A percentile compares a stretch with the other conserved stretches of the same genome.
phyloP scores from a whole-genome alignment of 371 early-diverging fungal genomes.

The Apophysomyces elegans region DNA sequence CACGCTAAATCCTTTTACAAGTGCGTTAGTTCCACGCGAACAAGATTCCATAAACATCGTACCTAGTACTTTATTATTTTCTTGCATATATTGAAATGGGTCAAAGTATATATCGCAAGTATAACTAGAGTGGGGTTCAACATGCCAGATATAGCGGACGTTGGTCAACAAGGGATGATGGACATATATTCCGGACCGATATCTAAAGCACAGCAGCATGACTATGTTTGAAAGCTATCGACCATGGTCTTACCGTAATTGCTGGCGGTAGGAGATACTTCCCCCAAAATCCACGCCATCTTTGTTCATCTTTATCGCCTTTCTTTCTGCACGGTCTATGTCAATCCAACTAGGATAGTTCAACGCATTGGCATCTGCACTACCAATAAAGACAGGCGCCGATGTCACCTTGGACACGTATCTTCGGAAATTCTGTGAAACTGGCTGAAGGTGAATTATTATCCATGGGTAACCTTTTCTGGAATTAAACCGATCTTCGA shows the following conservation, averaged over 20 bases:
- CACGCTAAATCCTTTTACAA: constrained; percentile 21
- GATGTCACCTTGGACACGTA: constrained; percentile 33
- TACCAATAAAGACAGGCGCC: constrained; percentile 45
- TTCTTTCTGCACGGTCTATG: constrained; percentile 30
- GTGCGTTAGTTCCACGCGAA: neutral
- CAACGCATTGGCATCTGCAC: constrained; percentile 48
- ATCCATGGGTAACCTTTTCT: constrained; percentile 55
- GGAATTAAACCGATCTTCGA: constrained; percentile 55
- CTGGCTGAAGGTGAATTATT: constrained; percentile 43
- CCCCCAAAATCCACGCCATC: constrained; percentile 18
- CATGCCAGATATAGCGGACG: constrained; percentile 93
- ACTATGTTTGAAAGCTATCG: neutral
- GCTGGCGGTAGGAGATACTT: constrained; percentile 29
- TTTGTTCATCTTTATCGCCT: constrained; percentile 19
- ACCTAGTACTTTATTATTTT: constrained; percentile 82
- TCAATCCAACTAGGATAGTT: constrained; percentile 56
- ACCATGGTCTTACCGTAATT: constrained; percentile 24
- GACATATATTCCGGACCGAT: constrained; percentile 86
- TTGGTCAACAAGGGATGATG: constrained; percentile 75
- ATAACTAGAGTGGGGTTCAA: constrained; percentile 90
- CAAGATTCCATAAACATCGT: neutral
- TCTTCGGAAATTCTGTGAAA: constrained; percentile 38
- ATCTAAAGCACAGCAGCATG: constrained; percentile 40
- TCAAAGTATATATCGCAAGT: constrained; percentile 87
- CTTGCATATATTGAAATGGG: constrained; percentile 83